Conservation (phyloP, 768 basidiomycete genomes). For the Crepidotus variabilis region DNA sequence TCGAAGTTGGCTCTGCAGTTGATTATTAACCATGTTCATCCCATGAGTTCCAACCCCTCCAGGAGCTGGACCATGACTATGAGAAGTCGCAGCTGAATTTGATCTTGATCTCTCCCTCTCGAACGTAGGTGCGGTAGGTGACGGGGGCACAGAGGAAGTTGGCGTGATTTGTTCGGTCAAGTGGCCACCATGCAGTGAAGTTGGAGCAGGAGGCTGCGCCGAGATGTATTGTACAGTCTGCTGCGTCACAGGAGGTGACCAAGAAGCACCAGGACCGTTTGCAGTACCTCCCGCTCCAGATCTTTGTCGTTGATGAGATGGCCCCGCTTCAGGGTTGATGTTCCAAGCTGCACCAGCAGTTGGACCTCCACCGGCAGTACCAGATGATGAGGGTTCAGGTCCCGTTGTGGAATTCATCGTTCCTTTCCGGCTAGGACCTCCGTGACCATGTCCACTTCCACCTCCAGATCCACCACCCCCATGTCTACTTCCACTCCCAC, state of each 20-base stretch:
- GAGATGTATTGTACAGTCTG: background rate
- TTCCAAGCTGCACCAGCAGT: slow-evolving; percentile 4
- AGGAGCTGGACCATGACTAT: background rate
- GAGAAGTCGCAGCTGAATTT: background rate
- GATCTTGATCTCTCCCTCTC: slow-evolving; percentile 1
- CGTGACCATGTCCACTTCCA: slow-evolving; percentile 6
- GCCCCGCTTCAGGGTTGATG: background rate
- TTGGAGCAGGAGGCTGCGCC: background rate
- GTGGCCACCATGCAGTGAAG: background rate
- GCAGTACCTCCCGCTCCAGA: background rate
- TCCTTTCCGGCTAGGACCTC: slow-evolving; percentile 1
- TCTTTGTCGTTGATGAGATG: slow-evolving; percentile 8
- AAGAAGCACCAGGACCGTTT: slow-evolving; percentile 3
- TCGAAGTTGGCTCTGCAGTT: background rate
- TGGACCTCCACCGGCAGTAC: background rate
- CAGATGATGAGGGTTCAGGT: background rate
- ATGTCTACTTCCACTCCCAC: slow-evolving; percentile 5
- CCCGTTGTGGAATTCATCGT: slow-evolving; percentile 1
- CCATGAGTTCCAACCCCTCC: no score
- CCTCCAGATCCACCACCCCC: slow-evolving; percentile 11
- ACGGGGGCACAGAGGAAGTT: slow-evolving; percentile 2
- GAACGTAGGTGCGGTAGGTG: slow-evolving; percentile 1
- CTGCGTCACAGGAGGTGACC: slow-evolving; percentile 5
- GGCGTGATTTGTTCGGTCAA: slow-evolving; percentile 7
- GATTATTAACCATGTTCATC: background rate